Conservation (phyloP, 1,284 basidiomycete genomes). For the Tylopilus orsonianus region DNA sequence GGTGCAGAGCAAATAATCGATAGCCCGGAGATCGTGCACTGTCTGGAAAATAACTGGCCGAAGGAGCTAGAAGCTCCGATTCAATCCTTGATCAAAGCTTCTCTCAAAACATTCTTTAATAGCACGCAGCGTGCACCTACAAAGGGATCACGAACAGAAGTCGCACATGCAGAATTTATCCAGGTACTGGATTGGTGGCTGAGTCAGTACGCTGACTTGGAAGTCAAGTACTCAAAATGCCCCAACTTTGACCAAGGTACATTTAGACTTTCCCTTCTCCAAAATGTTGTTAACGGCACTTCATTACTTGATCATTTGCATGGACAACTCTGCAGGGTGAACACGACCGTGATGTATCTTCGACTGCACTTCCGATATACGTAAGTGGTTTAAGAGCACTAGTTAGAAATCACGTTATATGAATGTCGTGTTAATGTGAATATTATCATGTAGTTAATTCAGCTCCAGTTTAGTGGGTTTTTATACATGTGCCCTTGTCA, state of each 20-base stretch:
- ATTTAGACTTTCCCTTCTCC: not conserved
- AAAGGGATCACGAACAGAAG: not conserved
- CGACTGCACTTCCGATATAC: too few species aligned
- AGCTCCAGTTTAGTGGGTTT: too few species aligned
- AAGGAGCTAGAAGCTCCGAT: not conserved
- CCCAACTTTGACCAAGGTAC: not conserved
- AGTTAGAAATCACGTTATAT: too few species aligned
- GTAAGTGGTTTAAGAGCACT: too few species aligned
- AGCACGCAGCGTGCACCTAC: not conserved
- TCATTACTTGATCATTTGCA: too few species aligned
- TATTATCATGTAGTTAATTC: too few species aligned
- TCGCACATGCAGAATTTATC: not conserved
- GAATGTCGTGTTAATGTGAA: too few species aligned
- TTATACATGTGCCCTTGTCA: too few species aligned
- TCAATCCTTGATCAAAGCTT: not conserved
- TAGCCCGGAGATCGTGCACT: not conserved
- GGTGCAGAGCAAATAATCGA: not conserved
- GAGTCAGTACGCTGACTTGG: not conserved
- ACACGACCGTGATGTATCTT: too few species aligned
- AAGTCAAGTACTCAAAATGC: not conserved
- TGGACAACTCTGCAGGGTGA: too few species aligned
- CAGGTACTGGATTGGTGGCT: not conserved
- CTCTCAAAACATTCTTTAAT: not conserved
- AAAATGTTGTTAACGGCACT: too few species aligned
- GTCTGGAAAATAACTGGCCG: slow-evolving; percentile 7